Percentiles rank a stretch among this genome's conserved stretches.
These are phyloP conservation scores for Endoconidiophora polonica DNA, from an alignment of 2,329 filamentous ascomycete genomes.

Conservation along the genomic window DNA sequence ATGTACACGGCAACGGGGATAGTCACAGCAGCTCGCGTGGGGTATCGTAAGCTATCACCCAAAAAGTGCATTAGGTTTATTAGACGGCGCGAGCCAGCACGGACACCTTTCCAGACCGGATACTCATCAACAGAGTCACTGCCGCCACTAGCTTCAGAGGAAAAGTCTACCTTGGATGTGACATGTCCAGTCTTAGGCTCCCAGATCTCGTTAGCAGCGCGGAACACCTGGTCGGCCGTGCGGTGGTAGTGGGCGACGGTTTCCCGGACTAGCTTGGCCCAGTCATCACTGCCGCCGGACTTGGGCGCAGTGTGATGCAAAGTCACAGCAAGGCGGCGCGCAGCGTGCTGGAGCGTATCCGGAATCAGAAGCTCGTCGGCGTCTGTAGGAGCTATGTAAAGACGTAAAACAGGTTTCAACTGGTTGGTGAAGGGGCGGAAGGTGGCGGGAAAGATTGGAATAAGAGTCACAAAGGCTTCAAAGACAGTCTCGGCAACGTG, in stretches of 20 bases:
- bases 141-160: slow-evolving; percentile 32
- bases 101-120: slow-evolving; percentile 58
- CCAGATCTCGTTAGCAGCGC: slow-evolving; percentile 68
- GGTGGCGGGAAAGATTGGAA: slow-evolving; percentile 69
- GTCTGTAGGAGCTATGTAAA: slow-evolving; percentile 47
- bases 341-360: slow-evolving; percentile 34
- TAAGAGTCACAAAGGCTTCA: slow-evolving; percentile 51
- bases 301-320: slow-evolving; percentile 71
- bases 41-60: slow-evolving; percentile 41
- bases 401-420: slow-evolving; percentile 42
- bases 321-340: slow-evolving; percentile 50
- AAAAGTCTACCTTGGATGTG: slow-evolving; percentile 26
- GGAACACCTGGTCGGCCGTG: slow-evolving; percentile 61
- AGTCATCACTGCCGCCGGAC: slow-evolving; percentile 59
- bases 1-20: slow-evolving; percentile 51
- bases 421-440: slow-evolving; percentile 61
- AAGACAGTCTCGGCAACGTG: slow-evolving; percentile 50
- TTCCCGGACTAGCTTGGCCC: slow-evolving; percentile 48
- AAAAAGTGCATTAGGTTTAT: slow-evolving; percentile 49
- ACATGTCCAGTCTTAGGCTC: slow-evolving; percentile 43
- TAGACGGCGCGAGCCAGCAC: slow-evolving; percentile 54
- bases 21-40: slow-evolving; percentile 48
- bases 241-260: slow-evolving; percentile 49
- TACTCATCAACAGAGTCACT: slow-evolving; percentile 31
- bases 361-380: slow-evolving; percentile 34